These are phyloP conservation scores for Nakataea oryzae DNA, from an alignment of 2,329 filamentous ascomycete genomes.

Conservation along the genomic window DNA sequence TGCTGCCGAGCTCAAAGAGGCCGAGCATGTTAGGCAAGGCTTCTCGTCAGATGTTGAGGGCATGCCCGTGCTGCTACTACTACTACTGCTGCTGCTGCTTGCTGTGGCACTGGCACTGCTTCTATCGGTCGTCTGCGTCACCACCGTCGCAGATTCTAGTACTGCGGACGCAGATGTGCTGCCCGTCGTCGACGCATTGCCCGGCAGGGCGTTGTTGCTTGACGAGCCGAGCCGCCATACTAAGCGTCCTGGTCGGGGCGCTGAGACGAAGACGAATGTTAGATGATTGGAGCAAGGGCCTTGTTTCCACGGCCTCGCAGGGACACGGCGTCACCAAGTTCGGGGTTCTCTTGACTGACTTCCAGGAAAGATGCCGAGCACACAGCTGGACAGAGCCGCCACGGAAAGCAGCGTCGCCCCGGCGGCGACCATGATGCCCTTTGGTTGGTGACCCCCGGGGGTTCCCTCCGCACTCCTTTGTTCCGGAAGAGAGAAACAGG, in stretches of 20 bases:
- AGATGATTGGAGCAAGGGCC: background rate
- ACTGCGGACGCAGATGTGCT: background rate
- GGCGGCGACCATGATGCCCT: constrained; percentile 2
- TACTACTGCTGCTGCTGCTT: background rate
- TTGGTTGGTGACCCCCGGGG: background rate
- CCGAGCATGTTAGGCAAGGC: background rate
- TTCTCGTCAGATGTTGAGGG: background rate
- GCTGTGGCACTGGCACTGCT: background rate
- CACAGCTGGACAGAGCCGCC: constrained; percentile 4
- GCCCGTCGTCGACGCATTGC: background rate
- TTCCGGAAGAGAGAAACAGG: background rate
- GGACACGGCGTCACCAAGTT: background rate
- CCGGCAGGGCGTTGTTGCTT: background rate
- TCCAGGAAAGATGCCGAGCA: constrained; percentile 2
- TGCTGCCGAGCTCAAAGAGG: background rate
- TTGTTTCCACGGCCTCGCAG: background rate
- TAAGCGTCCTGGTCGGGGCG: background rate
- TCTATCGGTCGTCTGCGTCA: background rate
- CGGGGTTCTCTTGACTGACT: background rate
- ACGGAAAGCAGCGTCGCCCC: constrained; percentile 4
- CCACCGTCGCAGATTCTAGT: background rate
- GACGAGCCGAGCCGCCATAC: background rate
- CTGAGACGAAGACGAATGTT: background rate
- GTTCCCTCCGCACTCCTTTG: background rate
- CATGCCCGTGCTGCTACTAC: background rate